Evolutionary conservation across 2,329 filamentous ascomycete species (phyloP).

Genomic region (Monilinia vaccinii-corymbosi): DNA sequence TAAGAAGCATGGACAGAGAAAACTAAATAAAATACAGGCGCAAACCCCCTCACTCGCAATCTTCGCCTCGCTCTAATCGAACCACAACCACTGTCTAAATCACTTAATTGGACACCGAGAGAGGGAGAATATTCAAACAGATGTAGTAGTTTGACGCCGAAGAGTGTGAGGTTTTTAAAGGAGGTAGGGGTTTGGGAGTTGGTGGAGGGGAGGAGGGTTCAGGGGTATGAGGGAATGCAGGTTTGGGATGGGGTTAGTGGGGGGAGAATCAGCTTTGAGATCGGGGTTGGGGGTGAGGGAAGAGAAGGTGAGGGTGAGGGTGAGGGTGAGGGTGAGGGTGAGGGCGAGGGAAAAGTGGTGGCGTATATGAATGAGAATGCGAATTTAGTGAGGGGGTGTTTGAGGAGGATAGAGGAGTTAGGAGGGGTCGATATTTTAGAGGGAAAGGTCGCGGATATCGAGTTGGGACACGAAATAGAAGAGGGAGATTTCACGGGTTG

Average conservation of each 20-base stretch:
- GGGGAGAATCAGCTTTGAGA: constrained; percentile 79
- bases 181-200: constrained; percentile 79
- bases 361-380: constrained; percentile 96
- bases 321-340: not conserved
- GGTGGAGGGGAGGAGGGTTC: constrained; percentile 62
- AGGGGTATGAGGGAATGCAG: constrained; percentile 92
- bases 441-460: constrained; percentile 71
- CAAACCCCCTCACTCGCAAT: constrained; percentile 63
- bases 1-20: not conserved
- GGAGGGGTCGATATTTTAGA: constrained; percentile 62
- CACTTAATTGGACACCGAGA: constrained; percentile 56
- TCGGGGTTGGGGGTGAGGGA: constrained; percentile 26
- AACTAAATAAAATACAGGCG: constrained; percentile 41
- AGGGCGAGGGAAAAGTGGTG: constrained; percentile 44
- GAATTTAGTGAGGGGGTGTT: constrained; percentile 73
- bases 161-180: constrained; percentile 74
- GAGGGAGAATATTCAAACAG: constrained; percentile 76
- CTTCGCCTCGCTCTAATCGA: constrained; percentile 86
- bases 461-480: constrained; percentile 59
- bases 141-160: constrained; percentile 87
- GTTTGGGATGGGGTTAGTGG: constrained; percentile 94
- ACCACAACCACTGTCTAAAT: constrained; percentile 70
- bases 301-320: not conserved
- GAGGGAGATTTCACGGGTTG: constrained; percentile 73
- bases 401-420: constrained; percentile 62